phyloP scores from a whole-genome alignment of 768 basidiomycete genomes.

The Kwoniella sp. region DNA sequence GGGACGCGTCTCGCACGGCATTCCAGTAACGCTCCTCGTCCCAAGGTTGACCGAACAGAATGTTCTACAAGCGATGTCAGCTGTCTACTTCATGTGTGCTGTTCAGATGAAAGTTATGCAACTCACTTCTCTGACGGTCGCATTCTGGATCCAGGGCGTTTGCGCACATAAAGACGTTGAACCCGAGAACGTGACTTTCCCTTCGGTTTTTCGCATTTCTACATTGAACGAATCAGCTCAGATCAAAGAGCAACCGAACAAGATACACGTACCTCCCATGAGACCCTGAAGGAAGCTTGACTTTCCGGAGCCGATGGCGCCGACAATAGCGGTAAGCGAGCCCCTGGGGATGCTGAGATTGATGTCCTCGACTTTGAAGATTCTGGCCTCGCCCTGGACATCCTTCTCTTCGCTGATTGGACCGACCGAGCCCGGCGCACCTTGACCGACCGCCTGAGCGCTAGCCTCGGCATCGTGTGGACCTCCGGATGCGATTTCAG shows the following conservation, averaged over 20 bases:
- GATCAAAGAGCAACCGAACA: conserved; percentile 57
- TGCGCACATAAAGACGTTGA: conserved; percentile 81
- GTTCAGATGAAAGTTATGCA: background rate
- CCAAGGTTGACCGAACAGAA: conserved; percentile 81
- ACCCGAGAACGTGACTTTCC: conserved; percentile 72
- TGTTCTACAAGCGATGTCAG: conserved; percentile 59
- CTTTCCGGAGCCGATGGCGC: conserved; percentile 67
- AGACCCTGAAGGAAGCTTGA: conserved; percentile 53
- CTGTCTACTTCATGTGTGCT: background rate
- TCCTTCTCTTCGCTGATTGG: conserved; percentile 17
- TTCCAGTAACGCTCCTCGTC: conserved; percentile 82
- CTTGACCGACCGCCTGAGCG: conserved; percentile 31
- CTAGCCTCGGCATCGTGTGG: conserved; percentile 39
- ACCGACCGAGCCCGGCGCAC: conserved; percentile 24
- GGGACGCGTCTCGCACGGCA: conserved; percentile 73
- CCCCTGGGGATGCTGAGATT: conserved; percentile 72
- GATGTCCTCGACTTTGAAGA: conserved; percentile 71
- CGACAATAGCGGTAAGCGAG: conserved; percentile 80
- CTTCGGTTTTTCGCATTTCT: conserved; percentile 76
- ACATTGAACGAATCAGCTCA: conserved; percentile 53
- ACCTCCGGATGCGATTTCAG: conserved; percentile 38
- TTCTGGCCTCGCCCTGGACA: conserved; percentile 21
- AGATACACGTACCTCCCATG: conserved; percentile 36
- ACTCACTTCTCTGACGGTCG: conserved; percentile 71
- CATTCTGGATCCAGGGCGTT: conserved; percentile 81